Evolutionary conservation across 805 yeast species (phyloP), one percentile per base, ranked within the genome.

Genomic region (Wickerhamomyces xylosicus): DNA sequence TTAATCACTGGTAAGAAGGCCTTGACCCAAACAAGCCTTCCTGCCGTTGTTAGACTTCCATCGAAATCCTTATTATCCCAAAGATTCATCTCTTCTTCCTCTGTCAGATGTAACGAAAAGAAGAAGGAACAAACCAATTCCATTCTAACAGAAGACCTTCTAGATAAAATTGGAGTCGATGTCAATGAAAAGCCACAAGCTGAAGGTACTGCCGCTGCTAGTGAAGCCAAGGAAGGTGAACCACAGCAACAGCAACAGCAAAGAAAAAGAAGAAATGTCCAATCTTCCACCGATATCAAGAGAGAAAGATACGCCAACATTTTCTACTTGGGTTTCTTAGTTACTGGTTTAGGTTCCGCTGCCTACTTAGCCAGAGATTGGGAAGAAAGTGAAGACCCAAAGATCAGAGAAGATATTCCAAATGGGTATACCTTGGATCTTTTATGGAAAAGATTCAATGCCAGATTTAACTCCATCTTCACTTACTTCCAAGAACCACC

Each of bases 401-500:
- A 77, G 46, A 64, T 67, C 34, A 71, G 67, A 46, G 61, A 67
- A 18, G 70, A 64, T 19, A 67, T 81, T 44, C 70, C 63, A 27
- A 74, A 80, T 54, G 96, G 95, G 1, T 79, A 74, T 56, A 58
- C 81, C 5, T 80, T 85, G 6, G 62, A 56, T 16, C 67, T 74
- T 37, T 72, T 86, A 65, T 80, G 76, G 66, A 68, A 66, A 19
- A 74, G 99, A 56, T 71, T 83, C 48, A 68, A 60, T 46, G 77
- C 77, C 41, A 77, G 99, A 64, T 69, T 81, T 43, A 68, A 77
- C 41, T 79, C 85, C 33, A 70, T 85, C 43, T 80, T 87, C 57
- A 78, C 80, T 35, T 81, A 82, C 46, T 90, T 90, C 67, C 78
- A 83, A 45, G 97, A 90, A 49, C 98, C 99, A 11, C 94, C 85